Evolutionary conservation across 331 rosid genomes (phyloP), one percentile per base, ranked within the genome.

Genomic region (Arachis monticola): DNA sequence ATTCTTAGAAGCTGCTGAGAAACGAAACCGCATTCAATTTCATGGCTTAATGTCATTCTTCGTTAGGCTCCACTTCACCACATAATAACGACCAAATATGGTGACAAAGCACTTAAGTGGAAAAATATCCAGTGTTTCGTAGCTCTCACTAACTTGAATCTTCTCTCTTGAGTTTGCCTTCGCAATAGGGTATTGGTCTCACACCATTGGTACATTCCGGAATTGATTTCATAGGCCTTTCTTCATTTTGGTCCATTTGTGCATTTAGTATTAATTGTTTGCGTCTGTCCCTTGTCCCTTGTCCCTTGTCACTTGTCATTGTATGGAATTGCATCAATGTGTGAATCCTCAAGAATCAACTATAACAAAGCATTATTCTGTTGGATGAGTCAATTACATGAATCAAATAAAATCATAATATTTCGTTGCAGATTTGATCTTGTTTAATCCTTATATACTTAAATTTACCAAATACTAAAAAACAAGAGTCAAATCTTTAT

Each of bases 61-160:
- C 60, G 55, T 22, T 47, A 35, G 80, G 9, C 40, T 71, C 77
- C 75, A 60, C 35, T 57, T 58, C 38, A 75, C 80, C 40, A 51
- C 11, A n/a, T 5, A 50, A 75, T 40, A 77, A 75, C n/a, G 56
- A 79, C 87, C 31, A 17, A 76, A 64, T 62, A 2, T 60, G 46
- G 55, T 64, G 88, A 82, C 83, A 57, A 73, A 7, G 38, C 81
- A 42, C 10, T 42, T 60, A 46, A 62, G 67, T 75, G n/a, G 5
- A 35, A 69, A 89, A 87, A 91, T 85, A 87, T 91, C 94, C 80
- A 53, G 0, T 10, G 96, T 82, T 73, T 12, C 50, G 89, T 91
- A 69, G 70, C 76, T 84, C 67, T 87, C 92, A n/a, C 1, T 12
- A 72, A 44, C 51, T 31, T 67, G 5, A 72, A 64, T 22, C 41